Base-by-base conservation (phyloP, 176 grass and related monocot species). In the Aechmea fasciata region DNA sequence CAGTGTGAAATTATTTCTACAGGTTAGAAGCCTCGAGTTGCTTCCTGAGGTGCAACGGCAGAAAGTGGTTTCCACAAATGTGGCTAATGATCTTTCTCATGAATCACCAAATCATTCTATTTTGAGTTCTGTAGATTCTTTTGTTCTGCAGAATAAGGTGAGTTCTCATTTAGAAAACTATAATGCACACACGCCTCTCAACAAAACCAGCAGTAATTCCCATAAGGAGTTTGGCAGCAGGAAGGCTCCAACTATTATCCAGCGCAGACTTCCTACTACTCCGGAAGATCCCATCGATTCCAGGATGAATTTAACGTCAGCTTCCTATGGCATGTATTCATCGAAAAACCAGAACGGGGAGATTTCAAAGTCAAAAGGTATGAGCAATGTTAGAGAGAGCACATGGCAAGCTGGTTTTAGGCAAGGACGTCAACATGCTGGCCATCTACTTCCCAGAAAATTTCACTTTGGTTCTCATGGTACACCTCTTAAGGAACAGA, bases 41-140 rank as follows among this genome's bases (percentile, higher is more conserved):
- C 84, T 91, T 52, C 84, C 89, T 29, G 84, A 91, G 76, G 85
- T 77, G 65, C 68, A 91, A 65, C 83, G 79, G 63, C 81, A 85
- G 72, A 81, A 69, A 52, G 49, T 80, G 3, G 80, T 78, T 68
- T 33, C 84, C 23, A 75, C 77, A 74, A 65, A 69, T 64, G 75
- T 74, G 29, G 64, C 69, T 19, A 69, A 82, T 47, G 78, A 79
- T 79, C 69, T 65, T 79, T 51, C 70, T 7, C 75, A 61, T 55
- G 80, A 81, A 84, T 57, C 72, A 52, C 63, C 52, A 51, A 76
- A 69, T 63, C 64, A 51, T 78, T 25, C 59, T 52, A 47, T 64
- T 48, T 73, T 79, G 47, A 77, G 73, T 72, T 74, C 75, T 11
- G 69, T 78, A 11, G 57, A 54, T 71, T 74, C 69, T 48, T 13